Evolutionary conservation across 2,329 filamentous ascomycete species (phyloP), one percentile per base, ranked within the genome.

Genomic region (Nigrospora oryzae): DNA sequence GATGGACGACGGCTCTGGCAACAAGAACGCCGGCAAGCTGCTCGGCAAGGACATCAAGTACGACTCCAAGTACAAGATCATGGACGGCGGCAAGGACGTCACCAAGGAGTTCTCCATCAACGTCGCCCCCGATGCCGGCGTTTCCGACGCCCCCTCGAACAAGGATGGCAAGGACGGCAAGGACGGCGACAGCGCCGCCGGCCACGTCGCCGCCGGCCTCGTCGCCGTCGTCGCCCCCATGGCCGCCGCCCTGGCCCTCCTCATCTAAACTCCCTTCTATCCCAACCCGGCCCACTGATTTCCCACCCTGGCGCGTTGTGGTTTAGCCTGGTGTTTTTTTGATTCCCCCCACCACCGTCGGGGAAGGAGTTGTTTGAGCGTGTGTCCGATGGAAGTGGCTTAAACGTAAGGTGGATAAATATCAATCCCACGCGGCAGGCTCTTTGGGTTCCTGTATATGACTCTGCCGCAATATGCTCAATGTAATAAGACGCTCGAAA

Each of bases 1-100:
- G 55, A 90, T 95, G 60, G 70, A 84, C 51, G 77, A 83, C 42
- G 89, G 89, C 47, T 76, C 93, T 48, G 68, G 65, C 40, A 77
- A 75, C 51, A 74, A 79, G 41, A 51, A 43, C 40, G 64, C 59
- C 11, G 83, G 82, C 54, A 77, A 81, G 64, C 62, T 94, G 40
- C 49, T 62, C 75, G 51, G 74, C 94, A 54, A 67, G 73, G 31
- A 73, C 16, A 37, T 51, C 46, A 38, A 76, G 51, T 74, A 88
- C 50, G 72, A 73, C 36, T 76, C 87, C 46, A 61, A 60, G 48
- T 53, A 68, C 52, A 54, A 56, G 33, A 66, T 71, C 54, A 58
- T 55, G 47, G 64, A 67, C 49, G 56, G 59, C 15, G 68, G 68
- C 48, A 67, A 62, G 28, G 53, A 52, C 40, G 52, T 77, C 48